These are phyloP conservation scores for Capniomyces stellatus DNA, from an alignment of 371 early-diverging fungal genomes.

Conservation along the genomic window DNA sequence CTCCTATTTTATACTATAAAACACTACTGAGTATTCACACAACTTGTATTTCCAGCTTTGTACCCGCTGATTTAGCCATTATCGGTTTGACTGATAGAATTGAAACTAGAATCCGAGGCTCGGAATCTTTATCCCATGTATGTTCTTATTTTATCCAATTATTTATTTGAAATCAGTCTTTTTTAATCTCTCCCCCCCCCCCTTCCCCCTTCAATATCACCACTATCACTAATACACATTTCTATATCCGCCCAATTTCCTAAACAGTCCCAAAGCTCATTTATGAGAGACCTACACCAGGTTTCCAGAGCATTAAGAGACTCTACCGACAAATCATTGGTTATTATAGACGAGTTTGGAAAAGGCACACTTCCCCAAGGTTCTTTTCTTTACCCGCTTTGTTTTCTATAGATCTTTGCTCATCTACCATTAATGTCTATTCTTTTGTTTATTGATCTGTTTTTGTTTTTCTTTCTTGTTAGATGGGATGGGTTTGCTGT, in stretches of 20 bases:
- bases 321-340: slow-evolving; percentile 5
- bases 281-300: slow-evolving; percentile 15
- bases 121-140: slow-evolving; percentile 9
- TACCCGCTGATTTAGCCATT: slow-evolving; percentile 9
- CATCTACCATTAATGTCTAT: neutral
- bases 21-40: too few species aligned
- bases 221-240: neutral
- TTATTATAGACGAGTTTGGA: slow-evolving; percentile 19
- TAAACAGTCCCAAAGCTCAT: slow-evolving; percentile 11
- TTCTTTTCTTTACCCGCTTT: slow-evolving; percentile 2
- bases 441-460: neutral
- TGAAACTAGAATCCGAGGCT: slow-evolving; percentile 13
- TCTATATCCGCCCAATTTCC: neutral
- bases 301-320: neutral
- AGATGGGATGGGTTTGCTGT: slow-evolving; percentile 4
- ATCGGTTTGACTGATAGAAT: slow-evolving; percentile 15
- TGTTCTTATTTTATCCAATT: too few species aligned
- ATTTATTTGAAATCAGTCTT: too few species aligned
- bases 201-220: too few species aligned
- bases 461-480: neutral
- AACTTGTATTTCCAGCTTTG: too few species aligned
- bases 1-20: too few species aligned
- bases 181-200: too few species aligned
- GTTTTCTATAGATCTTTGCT: neutral
- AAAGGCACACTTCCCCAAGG: slow-evolving; percentile 14